Base-by-base conservation (phyloP, 768 basidiomycete genomes). In the Boletus tylopilopsis region DNA sequence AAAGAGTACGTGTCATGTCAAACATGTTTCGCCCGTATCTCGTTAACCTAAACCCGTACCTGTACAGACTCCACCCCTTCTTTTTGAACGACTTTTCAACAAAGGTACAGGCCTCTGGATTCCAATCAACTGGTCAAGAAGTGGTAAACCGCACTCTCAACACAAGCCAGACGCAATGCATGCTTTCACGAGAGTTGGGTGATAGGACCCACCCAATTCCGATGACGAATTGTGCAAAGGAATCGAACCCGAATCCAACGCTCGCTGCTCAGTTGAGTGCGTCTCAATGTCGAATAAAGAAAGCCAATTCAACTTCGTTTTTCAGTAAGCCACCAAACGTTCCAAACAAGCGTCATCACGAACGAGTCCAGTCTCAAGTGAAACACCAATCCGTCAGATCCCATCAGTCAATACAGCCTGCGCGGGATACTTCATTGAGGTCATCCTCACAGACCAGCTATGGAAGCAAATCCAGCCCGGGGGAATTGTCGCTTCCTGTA, bases 401-500 rank as follows among this genome's bases (percentile, higher is more conserved):
- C 16, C 37, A 22, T 25, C 34, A 34, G 21, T 41, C 48, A 5
- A 19, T 34, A 18, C 51, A 40, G 15, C 42, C 36, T 24, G 22
- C 38, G 27, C 51, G 41, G 23, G 25, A 52, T 4, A 5, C 25
- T n/a, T 43, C 49, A 15, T 49, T 43, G 3, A 35, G 51, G 24
- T 50, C 47, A 6, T 49, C 45, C 9, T 49, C 37, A 11, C 56
- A 53, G 15, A 30, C n/a, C 18, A 48, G 29, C 12, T 45, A 37
- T 5, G 12, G 2, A 23, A 40, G 29, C 29, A 47, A 46, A 9
- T 10, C 12, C 25, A 15, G 33, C 7, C 46, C 51, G 34, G 47
- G 23, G 43, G 57, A 50, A 22, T 23, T 15, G 9, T 27, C 49
- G 1, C 60, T 69, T 16, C 68, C 73, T 0, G 18, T 58, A 9